Evolutionary conservation across 169 alveolate genomes (phyloP), one percentile per base, ranked within the genome.

Genomic region (Plasmodium reichenowi): DNA sequence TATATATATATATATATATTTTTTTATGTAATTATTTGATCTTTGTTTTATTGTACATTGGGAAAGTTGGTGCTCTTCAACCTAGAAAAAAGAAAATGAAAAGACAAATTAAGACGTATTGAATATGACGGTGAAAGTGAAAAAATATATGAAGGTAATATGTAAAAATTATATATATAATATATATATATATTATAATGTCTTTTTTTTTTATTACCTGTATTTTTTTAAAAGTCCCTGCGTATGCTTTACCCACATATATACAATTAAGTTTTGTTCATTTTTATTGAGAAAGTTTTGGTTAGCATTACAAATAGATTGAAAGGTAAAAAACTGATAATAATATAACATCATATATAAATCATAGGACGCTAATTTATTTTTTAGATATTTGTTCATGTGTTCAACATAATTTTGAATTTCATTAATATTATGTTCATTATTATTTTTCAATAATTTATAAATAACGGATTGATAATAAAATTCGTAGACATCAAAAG

Each of bases 401-500:
- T 80, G 58, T 38, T 80, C 47, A 17, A 38, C 62, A 50, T 67
- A 68, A 2, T 29, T 45, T 68, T 80, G 68, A 47, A 72, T 50
- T 67, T 80, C 70, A 20, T 4, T 80, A 15, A 80, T 22, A 60
- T 80, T 70, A 32, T 68, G 24, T 50, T 80, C 72, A 56, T 56
- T 15, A 20, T 80, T 58, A 15, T 80, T 67, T n/a, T 76, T 66
- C 50, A 68, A 68, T 54, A 80, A 47, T 63, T 80, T 80, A 48
- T 32, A 47, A 4, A 80, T 66, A 10, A 80, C 29, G 1, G 47
- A n/a, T 24, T 80, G 90, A 12, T 68, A 58, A 20, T 80, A 80
- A 60, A 80, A 80, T n/a, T 80, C 90, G 26, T 80, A 68, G 2
- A 80, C 90, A 56, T 80, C 90, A 1, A 50, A 26, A 15, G 90